phyloP scores from a whole-genome alignment of 148 eudicot species.

The Spergularia bocconei region DNA sequence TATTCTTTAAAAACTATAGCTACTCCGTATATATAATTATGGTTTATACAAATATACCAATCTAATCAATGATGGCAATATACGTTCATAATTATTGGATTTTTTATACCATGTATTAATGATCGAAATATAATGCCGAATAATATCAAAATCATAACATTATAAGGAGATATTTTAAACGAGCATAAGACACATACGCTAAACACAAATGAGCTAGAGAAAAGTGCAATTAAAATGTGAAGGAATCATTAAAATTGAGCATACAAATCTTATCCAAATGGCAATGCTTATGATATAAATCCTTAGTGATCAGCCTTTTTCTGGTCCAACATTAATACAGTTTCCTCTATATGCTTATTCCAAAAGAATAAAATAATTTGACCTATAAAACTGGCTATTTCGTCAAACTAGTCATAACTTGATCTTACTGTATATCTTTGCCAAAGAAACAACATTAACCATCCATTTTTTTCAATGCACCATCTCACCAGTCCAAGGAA shows the following conservation, averaged over 20 bases:
- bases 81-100: too few species aligned
- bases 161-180: too few species aligned
- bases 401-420: slow-evolving; percentile 5
- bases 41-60: too few species aligned
- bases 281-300: slow-evolving; percentile 5
- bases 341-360: slow-evolving; percentile 1
- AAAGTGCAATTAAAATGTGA: not conserved
- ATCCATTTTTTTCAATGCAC: slow-evolving; percentile 20
- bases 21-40: too few species aligned
- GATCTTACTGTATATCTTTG: not conserved
- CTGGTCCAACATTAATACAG: slow-evolving; percentile 13
- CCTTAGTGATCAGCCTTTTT: slow-evolving; percentile 15
- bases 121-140: too few species aligned
- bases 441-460: slow-evolving; percentile 25
- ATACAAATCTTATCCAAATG: slow-evolving; percentile 19
- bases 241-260: slow-evolving; percentile 20
- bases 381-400: too few species aligned
- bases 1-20: too few species aligned
- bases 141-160: too few species aligned
- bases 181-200: too few species aligned
- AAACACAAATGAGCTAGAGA: too few species aligned
- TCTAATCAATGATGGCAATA: too few species aligned
- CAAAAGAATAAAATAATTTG: not conserved
- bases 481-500: slow-evolving; percentile 21
- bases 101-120: too few species aligned